phyloP scores from a whole-genome alignment of 1,139 yeast species.

The Saccharomycopsis hybrid region DNA sequence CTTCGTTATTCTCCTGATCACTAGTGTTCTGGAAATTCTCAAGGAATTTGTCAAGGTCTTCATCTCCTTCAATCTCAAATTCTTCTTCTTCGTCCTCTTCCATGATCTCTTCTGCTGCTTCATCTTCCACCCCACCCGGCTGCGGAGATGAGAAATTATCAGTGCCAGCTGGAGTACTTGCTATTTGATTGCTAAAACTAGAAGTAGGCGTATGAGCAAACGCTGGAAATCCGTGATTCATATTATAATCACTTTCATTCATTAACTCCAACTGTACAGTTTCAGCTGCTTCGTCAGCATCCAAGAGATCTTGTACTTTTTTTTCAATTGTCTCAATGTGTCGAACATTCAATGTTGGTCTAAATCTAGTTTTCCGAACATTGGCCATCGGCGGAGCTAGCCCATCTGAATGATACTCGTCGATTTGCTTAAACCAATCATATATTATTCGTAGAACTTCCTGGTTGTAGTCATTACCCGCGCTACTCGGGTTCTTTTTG shows the following conservation, averaged over 20 bases:
- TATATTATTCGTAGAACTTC: constrained; percentile 5
- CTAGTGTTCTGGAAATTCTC: too few species aligned
- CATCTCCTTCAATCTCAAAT: constrained; percentile 24
- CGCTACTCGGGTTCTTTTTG: too few species aligned
- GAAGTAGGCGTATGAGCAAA: constrained; percentile 12
- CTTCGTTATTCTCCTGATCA: too few species aligned
- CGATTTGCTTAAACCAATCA: constrained; percentile 21
- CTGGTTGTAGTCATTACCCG: constrained; percentile 40
- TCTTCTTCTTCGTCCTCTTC: constrained; percentile 23
- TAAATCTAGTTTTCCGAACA: constrained; percentile 47
- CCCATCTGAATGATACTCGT: constrained; percentile 66
- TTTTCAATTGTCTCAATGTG: constrained; percentile 65
- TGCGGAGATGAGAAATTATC: constrained; percentile 23
- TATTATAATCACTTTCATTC: constrained; percentile 40
- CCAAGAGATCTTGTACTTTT: constrained; percentile 68
- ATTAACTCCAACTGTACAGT: constrained; percentile 73
- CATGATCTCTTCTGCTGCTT: constrained; percentile 20
- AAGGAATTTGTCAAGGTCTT: constrained; percentile 30
- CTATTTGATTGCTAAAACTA: neutral
- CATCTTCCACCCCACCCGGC: constrained; percentile 23
- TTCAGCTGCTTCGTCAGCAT: constrained; percentile 78
- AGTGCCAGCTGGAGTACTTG: constrained; percentile 1
- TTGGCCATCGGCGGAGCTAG: constrained; percentile 68
- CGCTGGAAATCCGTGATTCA: neutral
- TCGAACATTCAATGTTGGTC: constrained; percentile 41